Conservation (phyloP, 306 rosid genomes). For the Glycine latifolia region DNA sequence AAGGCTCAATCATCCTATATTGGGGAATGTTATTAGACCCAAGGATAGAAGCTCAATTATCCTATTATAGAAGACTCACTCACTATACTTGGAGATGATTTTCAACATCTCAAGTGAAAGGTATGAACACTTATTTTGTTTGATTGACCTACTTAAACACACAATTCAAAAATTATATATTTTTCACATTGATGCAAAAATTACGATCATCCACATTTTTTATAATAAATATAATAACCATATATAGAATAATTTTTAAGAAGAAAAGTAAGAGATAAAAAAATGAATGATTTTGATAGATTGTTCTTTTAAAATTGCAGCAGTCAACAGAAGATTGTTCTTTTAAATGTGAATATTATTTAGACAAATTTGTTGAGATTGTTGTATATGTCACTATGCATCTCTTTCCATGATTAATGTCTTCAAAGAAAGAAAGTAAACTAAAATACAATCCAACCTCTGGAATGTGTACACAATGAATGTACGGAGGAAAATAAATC, state of each 20-base stretch:
- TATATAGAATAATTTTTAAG: not conserved
- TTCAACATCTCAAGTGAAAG: too few relatives aligned
- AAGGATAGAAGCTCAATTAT: too few relatives aligned
- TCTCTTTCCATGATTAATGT: not conserved
- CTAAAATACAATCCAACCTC: not conserved
- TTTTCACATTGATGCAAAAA: not conserved
- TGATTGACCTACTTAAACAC: too few relatives aligned
- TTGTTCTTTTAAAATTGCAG: too few relatives aligned
- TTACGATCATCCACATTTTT: not conserved
- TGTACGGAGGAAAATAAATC: not conserved
- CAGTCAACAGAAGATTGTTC: too few relatives aligned
- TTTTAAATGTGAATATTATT: too few relatives aligned
- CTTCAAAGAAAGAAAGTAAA: not conserved
- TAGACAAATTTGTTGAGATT: conserved; percentile 7
- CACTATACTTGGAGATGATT: too few relatives aligned
- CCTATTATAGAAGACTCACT: too few relatives aligned
- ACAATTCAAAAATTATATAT: too few relatives aligned
- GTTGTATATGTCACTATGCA: not conserved
- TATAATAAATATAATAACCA: not conserved
- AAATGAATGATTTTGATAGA: not conserved
- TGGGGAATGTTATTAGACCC: too few relatives aligned
- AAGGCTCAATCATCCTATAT: too few relatives aligned
- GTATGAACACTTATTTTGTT: too few relatives aligned
- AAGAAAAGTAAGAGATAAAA: not conserved
- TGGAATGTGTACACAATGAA: not conserved